Percentiles rank a stretch among this genome's conserved stretches.
phyloP scores from a whole-genome alignment of 306 rosid species.

The Leucaena leucocephala region DNA sequence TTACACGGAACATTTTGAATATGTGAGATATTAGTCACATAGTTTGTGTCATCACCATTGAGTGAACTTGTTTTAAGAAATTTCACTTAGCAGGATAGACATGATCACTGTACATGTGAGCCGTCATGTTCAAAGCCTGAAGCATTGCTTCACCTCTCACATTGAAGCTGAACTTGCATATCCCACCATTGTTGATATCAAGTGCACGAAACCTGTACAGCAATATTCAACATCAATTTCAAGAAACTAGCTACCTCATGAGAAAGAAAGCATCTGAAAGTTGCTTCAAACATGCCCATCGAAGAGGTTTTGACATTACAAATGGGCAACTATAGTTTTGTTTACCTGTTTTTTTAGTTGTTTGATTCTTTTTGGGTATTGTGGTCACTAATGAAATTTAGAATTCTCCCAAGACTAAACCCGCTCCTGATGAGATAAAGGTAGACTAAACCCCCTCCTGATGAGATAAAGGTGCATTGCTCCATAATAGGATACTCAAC shows the following conservation, averaged over 20 bases:
- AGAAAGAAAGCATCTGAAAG: neutral
- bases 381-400: too few relatives aligned
- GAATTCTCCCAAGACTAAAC: neutral
- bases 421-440: neutral
- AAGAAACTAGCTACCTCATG: constrained; percentile 21
- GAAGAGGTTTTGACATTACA: constrained; percentile 31
- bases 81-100: constrained; percentile 55
- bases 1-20: neutral
- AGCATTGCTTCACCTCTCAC: constrained; percentile 80
- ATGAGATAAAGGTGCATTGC: too few relatives aligned
- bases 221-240: constrained; percentile 23
- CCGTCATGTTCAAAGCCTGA: constrained; percentile 65
- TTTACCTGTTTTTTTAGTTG: too few relatives aligned
- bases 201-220: constrained; percentile 68
- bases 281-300: constrained; percentile 22
- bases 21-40: neutral
- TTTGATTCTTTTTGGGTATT: too few relatives aligned
- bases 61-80: neutral
- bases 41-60: neutral
- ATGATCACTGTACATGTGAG: constrained; percentile 75
- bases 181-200: constrained; percentile 72
- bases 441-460: neutral
- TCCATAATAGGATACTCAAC: too few relatives aligned
- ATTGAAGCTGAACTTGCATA: constrained; percentile 71
- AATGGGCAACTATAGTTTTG: constrained; percentile 14